phyloP scores from a whole-genome alignment of 1,284 basidiomycete genomes.

The Tilletia setariae region DNA sequence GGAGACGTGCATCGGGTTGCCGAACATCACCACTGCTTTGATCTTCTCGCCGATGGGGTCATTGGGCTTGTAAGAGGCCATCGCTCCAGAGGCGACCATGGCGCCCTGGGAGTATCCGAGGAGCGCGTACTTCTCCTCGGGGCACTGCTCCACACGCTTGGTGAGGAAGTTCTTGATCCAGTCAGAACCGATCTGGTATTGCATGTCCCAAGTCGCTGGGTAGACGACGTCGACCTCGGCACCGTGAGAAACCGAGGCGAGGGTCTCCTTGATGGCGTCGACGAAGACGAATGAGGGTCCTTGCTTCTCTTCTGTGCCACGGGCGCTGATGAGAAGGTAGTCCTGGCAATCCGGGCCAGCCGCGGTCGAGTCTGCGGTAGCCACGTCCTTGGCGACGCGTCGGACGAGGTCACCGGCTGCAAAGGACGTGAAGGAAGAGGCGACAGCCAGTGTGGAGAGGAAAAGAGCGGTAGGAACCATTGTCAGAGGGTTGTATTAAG shows the following conservation, averaged over 20 bases:
- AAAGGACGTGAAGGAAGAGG: too few relatives aligned
- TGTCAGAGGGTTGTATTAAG: too few relatives aligned
- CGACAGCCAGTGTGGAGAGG: too few relatives aligned
- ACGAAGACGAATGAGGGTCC: not conserved
- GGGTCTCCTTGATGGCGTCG: not conserved
- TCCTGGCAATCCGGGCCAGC: not conserved
- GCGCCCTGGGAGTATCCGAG: constrained; percentile 12
- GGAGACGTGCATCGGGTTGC: not conserved
- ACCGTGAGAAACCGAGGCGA: not conserved
- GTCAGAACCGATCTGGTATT: not conserved
- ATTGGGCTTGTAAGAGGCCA: not conserved
- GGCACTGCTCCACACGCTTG: not conserved
- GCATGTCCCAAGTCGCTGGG: not conserved
- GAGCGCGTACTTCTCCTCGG: not conserved
- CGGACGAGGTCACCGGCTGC: too few relatives aligned
- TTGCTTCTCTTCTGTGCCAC: not conserved
- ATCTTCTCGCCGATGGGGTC: not conserved
- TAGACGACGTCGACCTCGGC: constrained; percentile 3
- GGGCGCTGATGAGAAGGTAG: not conserved
- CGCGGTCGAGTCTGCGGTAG: too few relatives aligned
- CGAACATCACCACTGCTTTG: not conserved
- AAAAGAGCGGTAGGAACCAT: too few relatives aligned
- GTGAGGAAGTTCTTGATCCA: not conserved
- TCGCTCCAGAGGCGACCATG: not conserved
- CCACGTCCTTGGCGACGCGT: too few relatives aligned